Evolutionary conservation across 768 basidiomycete genomes (phyloP).

Genomic region (Exsudoporus frostii): DNA sequence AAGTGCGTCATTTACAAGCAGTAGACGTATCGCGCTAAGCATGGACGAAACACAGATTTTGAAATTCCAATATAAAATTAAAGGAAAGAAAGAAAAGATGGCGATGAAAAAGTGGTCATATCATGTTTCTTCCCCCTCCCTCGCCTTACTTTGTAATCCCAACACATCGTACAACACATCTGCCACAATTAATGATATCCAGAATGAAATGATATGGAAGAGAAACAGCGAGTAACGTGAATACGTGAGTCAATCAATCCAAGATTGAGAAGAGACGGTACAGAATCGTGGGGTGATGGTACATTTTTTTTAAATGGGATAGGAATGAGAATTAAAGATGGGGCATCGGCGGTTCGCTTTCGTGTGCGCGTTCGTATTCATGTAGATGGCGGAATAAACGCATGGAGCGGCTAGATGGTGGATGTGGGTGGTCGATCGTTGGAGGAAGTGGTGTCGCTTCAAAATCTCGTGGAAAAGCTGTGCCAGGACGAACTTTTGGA

Average conservation of each 20-base stretch:
- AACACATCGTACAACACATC: constrained; percentile 4
- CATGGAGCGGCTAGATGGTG: neutral
- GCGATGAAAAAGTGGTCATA: neutral
- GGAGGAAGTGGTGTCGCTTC: constrained; percentile 2
- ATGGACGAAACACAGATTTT: no score
- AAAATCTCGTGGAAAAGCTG: neutral
- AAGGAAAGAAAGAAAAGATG: no score
- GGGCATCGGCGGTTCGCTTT: neutral
- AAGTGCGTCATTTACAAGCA: no score
- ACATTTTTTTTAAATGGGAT: constrained; percentile 4
- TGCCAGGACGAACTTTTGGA: neutral
- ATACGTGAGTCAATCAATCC: neutral
- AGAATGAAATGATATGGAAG: neutral
- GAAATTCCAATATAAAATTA: no score
- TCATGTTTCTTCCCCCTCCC: neutral
- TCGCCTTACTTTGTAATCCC: no score
- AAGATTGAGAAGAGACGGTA: neutral
- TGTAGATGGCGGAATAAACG: neutral
- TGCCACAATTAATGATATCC: neutral
- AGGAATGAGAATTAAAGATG: neutral
- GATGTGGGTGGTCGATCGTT: neutral
- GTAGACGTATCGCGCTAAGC: no score
- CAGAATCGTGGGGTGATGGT: neutral
- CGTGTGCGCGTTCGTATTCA: neutral
- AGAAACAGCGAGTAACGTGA: neutral